These are phyloP conservation scores for Metarhizium brunneum DNA, from an alignment of 2,329 filamentous ascomycete species.

Conservation along the genomic window DNA sequence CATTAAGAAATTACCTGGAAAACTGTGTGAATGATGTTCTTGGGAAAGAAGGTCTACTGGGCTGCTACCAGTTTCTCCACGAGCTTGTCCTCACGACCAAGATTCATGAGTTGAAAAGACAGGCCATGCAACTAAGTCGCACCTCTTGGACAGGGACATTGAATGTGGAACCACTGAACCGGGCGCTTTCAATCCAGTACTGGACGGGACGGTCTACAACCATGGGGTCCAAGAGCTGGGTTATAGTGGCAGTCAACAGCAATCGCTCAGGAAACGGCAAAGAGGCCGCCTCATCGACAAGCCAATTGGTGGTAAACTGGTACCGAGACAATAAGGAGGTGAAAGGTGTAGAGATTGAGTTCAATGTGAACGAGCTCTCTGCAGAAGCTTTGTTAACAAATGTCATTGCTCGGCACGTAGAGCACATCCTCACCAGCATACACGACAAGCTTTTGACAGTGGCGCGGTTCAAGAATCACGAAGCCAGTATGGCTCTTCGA, in stretches of 20 bases:
- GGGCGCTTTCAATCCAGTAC: slow-evolving; percentile 82
- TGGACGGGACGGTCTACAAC: slow-evolving; percentile 55
- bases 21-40: slow-evolving; percentile 63
- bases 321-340: slow-evolving; percentile 75
- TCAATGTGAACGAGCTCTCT: slow-evolving; percentile 61
- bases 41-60: slow-evolving; percentile 58
- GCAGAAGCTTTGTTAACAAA: slow-evolving; percentile 64
- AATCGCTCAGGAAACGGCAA: slow-evolving; percentile 38
- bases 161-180: slow-evolving; percentile 68
- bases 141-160: slow-evolving; percentile 71
- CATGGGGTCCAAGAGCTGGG: slow-evolving; percentile 71
- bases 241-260: slow-evolving; percentile 75
- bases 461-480: slow-evolving; percentile 51
- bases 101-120: slow-evolving; percentile 69
- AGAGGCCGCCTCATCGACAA: slow-evolving; percentile 35
- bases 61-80: slow-evolving; percentile 81
- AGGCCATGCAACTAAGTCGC: slow-evolving; percentile 61
- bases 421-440: slow-evolving; percentile 59
- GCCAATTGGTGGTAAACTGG: slow-evolving; percentile 62
- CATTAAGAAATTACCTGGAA: slow-evolving; percentile 59
- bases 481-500: slow-evolving; percentile 48
- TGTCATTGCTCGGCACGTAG: slow-evolving; percentile 67
- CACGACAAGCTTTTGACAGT: slow-evolving; percentile 49
- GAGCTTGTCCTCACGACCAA: slow-evolving; percentile 86
- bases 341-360: slow-evolving; percentile 52